Evolutionary conservation across 768 basidiomycete species (phyloP).

Genomic region (Holtermannia corniformis): DNA sequence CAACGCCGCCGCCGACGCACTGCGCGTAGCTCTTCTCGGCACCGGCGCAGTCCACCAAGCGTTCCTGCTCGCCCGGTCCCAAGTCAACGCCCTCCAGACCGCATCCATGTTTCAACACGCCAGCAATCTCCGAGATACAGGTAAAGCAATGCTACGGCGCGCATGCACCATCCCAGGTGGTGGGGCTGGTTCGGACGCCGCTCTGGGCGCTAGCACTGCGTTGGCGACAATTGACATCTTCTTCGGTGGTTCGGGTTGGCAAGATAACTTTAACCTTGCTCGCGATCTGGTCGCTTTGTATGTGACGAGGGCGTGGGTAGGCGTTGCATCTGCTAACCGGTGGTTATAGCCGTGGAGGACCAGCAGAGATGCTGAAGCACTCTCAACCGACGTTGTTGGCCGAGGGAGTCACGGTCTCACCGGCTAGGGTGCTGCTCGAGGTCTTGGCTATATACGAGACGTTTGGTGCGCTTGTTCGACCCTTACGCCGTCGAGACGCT

Average conservation of each 20-base stretch:
- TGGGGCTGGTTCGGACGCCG: conserved; percentile 23
- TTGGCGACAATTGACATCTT: conserved; percentile 44
- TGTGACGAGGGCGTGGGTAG: conserved; percentile 3
- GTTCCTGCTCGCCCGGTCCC: conserved; percentile 43
- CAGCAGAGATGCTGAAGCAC: conserved; percentile 40
- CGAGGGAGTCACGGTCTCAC: conserved; percentile 37
- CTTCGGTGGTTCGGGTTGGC: conserved; percentile 44
- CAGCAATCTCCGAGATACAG: conserved; percentile 40
- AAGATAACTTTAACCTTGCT: conserved; percentile 43
- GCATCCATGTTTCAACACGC: conserved; percentile 42
- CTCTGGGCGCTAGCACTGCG: conserved; percentile 31
- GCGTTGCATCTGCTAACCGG: too few relatives aligned
- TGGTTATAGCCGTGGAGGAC: conserved; percentile 42
- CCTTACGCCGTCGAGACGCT: conserved; percentile 3
- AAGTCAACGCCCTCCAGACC: conserved; percentile 21
- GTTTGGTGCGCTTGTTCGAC: conserved; percentile 36
- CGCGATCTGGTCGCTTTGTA: conserved; percentile 44
- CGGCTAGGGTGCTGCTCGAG: conserved; percentile 44
- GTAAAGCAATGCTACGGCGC: conserved; percentile 39
- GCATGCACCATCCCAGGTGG: conserved; percentile 38
- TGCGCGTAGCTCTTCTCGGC: conserved; percentile 44
- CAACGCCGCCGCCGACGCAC: conserved; percentile 44
- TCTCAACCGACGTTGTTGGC: conserved; percentile 23
- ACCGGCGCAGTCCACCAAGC: conserved; percentile 46
- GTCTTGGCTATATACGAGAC: conserved; percentile 46